Evolutionary conservation across 2,329 filamentous ascomycete genomes (phyloP).

Genomic region (Botrytis fabae): DNA sequence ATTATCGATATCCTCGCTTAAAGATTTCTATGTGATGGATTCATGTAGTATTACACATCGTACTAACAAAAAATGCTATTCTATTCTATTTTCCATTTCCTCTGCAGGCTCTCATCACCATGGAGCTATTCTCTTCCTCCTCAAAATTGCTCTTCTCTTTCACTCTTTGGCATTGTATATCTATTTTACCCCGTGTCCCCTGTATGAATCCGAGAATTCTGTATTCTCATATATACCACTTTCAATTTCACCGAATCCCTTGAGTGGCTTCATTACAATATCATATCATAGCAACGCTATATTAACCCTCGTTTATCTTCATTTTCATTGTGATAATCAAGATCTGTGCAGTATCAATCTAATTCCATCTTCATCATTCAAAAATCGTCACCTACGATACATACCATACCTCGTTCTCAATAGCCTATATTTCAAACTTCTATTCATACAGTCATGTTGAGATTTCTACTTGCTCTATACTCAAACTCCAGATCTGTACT

Average conservation of each 20-base stretch:
- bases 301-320: background rate
- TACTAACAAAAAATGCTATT: background rate
- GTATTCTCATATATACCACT: too few species aligned
- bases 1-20: background rate
- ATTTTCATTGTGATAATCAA: background rate
- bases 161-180: background rate
- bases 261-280: background rate
- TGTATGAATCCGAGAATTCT: background rate
- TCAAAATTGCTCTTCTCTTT: background rate
- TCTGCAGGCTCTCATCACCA: background rate
- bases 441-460: background rate
- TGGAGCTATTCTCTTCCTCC: background rate
- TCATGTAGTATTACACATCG: background rate
- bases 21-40: background rate
- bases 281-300: rapidly evolving
- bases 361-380: background rate
- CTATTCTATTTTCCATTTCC: background rate
- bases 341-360: too few species aligned
- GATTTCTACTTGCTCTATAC: background rate
- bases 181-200: background rate
- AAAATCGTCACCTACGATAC: background rate
- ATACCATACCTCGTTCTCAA: background rate
- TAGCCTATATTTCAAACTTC: background rate
- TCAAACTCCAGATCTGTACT: background rate
- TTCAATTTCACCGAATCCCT: too few species aligned